phyloP scores from a whole-genome alignment of 192 early-diverging fungal genomes.

The Gonapodya prolifera region DNA sequence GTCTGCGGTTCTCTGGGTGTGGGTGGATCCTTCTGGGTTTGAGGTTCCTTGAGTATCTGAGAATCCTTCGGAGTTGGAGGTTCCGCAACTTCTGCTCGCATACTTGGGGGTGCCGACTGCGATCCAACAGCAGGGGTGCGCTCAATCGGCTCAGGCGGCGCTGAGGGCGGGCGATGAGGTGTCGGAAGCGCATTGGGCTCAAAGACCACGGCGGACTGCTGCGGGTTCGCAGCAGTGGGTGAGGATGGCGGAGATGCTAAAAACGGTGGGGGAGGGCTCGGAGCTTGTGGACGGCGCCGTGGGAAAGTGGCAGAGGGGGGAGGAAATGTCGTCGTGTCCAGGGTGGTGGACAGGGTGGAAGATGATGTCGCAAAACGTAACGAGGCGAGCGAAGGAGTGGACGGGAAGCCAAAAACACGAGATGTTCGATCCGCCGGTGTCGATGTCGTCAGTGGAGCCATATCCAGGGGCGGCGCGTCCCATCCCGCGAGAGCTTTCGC shows the following conservation, averaged over 20 bases:
- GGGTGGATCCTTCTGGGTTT: background rate
- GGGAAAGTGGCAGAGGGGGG: background rate
- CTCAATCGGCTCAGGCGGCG: no score
- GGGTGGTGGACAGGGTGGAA: background rate
- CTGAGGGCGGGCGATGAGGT: no score
- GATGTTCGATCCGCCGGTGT: background rate
- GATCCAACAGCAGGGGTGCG: background rate
- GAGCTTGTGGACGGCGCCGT: background rate
- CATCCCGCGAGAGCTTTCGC: background rate
- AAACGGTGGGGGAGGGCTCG: background rate
- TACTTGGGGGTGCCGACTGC: background rate
- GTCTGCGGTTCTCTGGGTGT: no score
- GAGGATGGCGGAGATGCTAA: background rate
- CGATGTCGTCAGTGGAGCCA: background rate
- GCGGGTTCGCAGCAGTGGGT: background rate
- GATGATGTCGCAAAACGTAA: background rate
- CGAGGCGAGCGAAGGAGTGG: background rate
- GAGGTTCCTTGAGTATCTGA: no score
- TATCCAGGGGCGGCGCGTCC: background rate
- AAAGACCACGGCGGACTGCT: background rate
- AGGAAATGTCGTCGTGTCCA: background rate
- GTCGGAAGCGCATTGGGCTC: no score
- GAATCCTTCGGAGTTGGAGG: background rate
- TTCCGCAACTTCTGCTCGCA: background rate
- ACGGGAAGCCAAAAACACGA: background rate